A percentile compares a stretch with the other conserved stretches of the same genome.
Evolutionary conservation across 306 rosid genomes (phyloP).

Genomic region (Neltuma alba): DNA sequence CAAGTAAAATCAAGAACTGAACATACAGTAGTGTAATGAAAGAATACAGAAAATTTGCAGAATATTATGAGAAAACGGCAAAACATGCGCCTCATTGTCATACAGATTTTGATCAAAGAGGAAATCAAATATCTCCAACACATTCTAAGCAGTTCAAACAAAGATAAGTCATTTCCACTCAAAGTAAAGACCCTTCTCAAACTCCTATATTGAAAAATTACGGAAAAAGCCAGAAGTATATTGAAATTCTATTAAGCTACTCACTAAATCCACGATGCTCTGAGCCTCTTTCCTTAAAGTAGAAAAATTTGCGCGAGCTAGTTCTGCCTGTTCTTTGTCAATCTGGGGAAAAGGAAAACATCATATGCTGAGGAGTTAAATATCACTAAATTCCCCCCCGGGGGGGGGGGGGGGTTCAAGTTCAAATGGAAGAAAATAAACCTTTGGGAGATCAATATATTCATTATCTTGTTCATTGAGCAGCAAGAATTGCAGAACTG

Average conservation of each 20-base stretch:
- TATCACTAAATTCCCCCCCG: conserved; percentile 7
- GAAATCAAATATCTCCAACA: conserved; percentile 13
- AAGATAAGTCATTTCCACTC: not conserved
- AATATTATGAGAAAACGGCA: not conserved
- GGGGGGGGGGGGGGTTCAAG: not conserved
- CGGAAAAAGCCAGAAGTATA: not conserved
- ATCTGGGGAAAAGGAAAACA: conserved; percentile 56
- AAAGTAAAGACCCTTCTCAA: not conserved
- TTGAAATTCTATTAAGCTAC: conserved; percentile 17
- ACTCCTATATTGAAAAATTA: not conserved
- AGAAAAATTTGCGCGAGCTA: conserved; percentile 84
- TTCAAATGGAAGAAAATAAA: conserved; percentile 32
- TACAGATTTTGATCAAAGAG: conserved; percentile 4
- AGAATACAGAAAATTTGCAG: not conserved
- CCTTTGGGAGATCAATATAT: conserved; percentile 88
- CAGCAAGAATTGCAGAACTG: conserved; percentile 81
- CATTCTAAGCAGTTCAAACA: conserved; percentile 19
- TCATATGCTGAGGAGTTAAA: conserved; percentile 10
- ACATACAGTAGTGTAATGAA: not conserved
- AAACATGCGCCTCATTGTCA: not conserved
- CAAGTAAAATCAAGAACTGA: not conserved
- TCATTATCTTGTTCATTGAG: conserved; percentile 85
- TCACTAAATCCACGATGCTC: conserved; percentile 82
- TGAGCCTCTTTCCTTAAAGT: conserved; percentile 90
- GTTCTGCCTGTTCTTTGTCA: conserved; percentile 85